A percentile compares a stretch with the other conserved stretches of the same genome.
Conservation (phyloP, 179 eudicot genomes). For the Beta lomatogona region DNA sequence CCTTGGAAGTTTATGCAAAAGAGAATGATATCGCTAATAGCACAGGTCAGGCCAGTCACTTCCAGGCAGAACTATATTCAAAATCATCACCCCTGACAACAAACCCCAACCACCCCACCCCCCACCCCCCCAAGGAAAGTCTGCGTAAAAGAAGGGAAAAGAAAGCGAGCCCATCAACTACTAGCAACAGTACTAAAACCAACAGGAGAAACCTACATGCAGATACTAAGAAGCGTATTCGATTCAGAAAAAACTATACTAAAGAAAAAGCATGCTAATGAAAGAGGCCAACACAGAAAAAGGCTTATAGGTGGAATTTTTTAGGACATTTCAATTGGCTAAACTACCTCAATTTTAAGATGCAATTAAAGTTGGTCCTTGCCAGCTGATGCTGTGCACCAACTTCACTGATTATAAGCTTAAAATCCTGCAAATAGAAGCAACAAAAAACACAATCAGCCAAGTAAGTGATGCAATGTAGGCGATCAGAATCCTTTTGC, state of each 20-base stretch:
- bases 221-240: neutral
- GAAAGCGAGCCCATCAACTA: neutral
- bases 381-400: slow-evolving; percentile 36
- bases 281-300: neutral
- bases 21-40: neutral
- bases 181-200: neutral
- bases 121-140: neutral
- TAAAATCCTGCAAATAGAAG: slow-evolving; percentile 42
- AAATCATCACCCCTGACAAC: too few relatives aligned
- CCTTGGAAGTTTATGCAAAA: neutral
- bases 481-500: neutral
- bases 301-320: neutral
- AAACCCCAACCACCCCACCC: neutral
- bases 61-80: too few relatives aligned
- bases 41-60: neutral
- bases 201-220: slow-evolving; percentile 1
- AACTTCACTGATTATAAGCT: slow-evolving; percentile 40
- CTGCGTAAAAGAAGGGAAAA: neutral
- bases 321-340: neutral
- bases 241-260: neutral
- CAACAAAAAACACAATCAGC: neutral
- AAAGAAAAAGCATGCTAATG: neutral
- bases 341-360: slow-evolving; percentile 61
- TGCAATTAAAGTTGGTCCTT: slow-evolving; percentile 38
- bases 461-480: slow-evolving; percentile 3